These are phyloP conservation scores for Apiospora pterosperma DNA, from an alignment of 2,329 filamentous ascomycete genomes.

Conservation along the genomic window DNA sequence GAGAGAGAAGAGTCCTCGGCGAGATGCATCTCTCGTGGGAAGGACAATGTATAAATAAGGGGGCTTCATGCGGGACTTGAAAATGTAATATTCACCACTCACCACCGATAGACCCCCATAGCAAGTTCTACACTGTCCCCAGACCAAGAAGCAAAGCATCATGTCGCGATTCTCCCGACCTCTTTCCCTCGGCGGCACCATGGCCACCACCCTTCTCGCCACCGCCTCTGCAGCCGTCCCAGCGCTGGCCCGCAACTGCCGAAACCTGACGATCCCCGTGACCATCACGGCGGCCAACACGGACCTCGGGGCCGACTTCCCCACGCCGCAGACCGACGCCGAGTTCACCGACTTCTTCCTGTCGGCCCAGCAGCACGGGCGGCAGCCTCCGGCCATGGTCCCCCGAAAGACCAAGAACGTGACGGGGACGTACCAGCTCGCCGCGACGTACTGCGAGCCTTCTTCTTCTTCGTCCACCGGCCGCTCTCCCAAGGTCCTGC, in stretches of 20 bases:
- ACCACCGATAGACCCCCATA: too few species aligned
- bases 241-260: slow-evolving; percentile 32
- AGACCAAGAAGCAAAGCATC: neutral
- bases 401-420: slow-evolving; percentile 34
- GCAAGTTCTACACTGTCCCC: neutral
- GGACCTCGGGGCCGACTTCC: slow-evolving; percentile 40
- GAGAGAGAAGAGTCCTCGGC: neutral
- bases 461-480: slow-evolving; percentile 20
- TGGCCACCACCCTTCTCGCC: slow-evolving; percentile 5
- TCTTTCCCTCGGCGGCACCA: neutral
- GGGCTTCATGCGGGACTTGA: neutral
- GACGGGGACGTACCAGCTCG: slow-evolving; percentile 52
- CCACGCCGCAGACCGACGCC: slow-evolving; percentile 47
- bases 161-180: neutral
- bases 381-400: neutral
- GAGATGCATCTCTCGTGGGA: neutral
- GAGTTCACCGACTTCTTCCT: slow-evolving; percentile 56
- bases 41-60: neutral
- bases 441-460: slow-evolving; percentile 59
- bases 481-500: slow-evolving; percentile 36
- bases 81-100: too few species aligned
- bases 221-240: slow-evolving; percentile 9
- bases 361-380: slow-evolving; percentile 7
- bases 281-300: slow-evolving; percentile 51
- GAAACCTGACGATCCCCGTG: slow-evolving; percentile 54